Conservation (phyloP, 768 basidiomycete species). For the Leccinum longicurvipes region DNA sequence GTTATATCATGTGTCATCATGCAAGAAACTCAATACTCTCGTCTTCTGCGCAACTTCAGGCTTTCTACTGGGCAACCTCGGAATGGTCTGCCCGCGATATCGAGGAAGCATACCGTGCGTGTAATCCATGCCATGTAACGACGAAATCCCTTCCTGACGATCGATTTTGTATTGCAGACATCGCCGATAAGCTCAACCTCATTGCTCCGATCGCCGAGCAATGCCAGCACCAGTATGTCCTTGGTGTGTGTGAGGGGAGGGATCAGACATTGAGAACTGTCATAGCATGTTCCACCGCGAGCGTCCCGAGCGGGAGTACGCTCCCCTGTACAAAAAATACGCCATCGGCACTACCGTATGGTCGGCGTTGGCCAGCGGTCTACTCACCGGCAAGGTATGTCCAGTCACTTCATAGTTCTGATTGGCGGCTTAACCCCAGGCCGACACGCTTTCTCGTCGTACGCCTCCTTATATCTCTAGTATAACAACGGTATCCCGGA, state of each 20-base stretch:
- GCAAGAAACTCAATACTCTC: not conserved
- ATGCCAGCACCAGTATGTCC: constrained; percentile 42
- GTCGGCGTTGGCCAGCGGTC: constrained; percentile 52
- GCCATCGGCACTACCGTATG: constrained; percentile 49
- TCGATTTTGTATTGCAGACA: constrained; percentile 26
- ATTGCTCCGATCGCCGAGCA: constrained; percentile 53
- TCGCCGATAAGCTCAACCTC: constrained; percentile 50
- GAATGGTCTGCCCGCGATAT: constrained; percentile 56
- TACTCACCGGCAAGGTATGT: constrained; percentile 51
- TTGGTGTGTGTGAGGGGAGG: not conserved
- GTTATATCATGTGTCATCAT: not conserved
- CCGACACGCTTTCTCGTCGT: not conserved
- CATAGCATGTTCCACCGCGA: constrained; percentile 52
- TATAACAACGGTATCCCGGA: constrained; percentile 51
- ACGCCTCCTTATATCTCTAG: constrained; percentile 18
- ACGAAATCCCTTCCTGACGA: not conserved
- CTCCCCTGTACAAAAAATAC: constrained; percentile 44
- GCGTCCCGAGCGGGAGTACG: constrained; percentile 53
- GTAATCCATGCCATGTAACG: not conserved
- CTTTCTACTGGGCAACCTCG: constrained; percentile 49
- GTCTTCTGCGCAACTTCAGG: constrained; percentile 14
- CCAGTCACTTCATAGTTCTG: not conserved
- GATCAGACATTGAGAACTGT: not conserved
- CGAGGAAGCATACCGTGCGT: constrained; percentile 40
- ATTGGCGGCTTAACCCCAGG: not conserved